Evolutionary conservation across 1,139 yeast species (phyloP).

Genomic region (Debaryomyces singareniensis): DNA sequence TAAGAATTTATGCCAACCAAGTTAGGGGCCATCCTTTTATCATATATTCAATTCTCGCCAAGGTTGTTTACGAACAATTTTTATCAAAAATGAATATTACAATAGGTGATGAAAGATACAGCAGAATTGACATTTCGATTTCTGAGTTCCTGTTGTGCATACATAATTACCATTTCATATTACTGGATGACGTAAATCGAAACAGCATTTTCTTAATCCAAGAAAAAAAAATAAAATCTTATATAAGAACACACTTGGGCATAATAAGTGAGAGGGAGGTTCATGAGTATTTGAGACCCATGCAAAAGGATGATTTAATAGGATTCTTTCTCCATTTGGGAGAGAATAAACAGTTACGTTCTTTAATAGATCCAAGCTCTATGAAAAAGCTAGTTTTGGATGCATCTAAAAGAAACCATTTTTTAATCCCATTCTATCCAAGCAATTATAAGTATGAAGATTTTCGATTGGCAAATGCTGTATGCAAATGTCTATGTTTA

Average conservation of each 20-base stretch:
- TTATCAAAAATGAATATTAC: constrained; percentile 3
- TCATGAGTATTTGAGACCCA: neutral
- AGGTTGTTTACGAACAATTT: constrained; percentile 14
- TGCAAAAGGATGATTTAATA: neutral
- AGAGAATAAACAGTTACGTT: neutral
- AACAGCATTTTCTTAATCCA: neutral
- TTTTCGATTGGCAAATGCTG: neutral
- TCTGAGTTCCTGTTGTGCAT: constrained; percentile 8
- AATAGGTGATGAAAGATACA: constrained; percentile 1
- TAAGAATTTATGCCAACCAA: constrained; percentile 20
- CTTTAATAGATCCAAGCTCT: neutral
- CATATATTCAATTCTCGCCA: constrained; percentile 16
- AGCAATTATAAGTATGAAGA: neutral
- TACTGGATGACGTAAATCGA: constrained; percentile 1
- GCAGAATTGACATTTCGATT: neutral
- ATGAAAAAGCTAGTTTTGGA: neutral
- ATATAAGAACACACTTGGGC: neutral
- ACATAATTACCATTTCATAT: constrained; percentile 5
- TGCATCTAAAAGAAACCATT: neutral
- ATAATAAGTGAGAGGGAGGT: neutral
- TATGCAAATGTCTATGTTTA: neutral
- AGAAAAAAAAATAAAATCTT: neutral
- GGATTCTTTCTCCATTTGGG: neutral
- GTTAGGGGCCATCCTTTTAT: constrained; percentile 19
- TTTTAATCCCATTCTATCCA: neutral